Percentiles rank a stretch among this genome's conserved stretches.
phyloP scores from a whole-genome alignment of 495 filamentous ascomycete species.

The Viridothelium virens region DNA sequence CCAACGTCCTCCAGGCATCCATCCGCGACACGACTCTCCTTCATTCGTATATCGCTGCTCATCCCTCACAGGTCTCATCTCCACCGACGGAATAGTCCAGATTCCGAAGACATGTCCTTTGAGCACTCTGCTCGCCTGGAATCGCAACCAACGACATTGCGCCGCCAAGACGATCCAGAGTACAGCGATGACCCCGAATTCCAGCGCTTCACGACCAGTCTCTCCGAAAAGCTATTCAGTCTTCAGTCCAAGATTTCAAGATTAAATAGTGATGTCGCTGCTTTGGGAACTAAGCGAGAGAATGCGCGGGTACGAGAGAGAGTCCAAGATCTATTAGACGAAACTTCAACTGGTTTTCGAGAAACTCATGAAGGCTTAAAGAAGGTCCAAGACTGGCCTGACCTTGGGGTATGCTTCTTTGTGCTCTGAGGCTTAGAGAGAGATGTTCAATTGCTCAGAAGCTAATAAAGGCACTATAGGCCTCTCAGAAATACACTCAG shows the following conservation, averaged over 20 bases:
- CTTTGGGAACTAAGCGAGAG: conserved; percentile 83
- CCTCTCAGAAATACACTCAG: conserved; percentile 87
- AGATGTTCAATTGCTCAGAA: not conserved
- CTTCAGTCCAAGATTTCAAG: conserved; percentile 80
- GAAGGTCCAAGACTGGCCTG: conserved; percentile 83
- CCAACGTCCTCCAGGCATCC: conserved; percentile 8
- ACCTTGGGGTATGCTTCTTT: conserved; percentile 65
- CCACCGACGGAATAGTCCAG: not conserved
- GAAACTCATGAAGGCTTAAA: conserved; percentile 88
- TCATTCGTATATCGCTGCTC: conserved; percentile 14
- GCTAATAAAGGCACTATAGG: conserved; percentile 44
- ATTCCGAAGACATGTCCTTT: conserved; percentile 66
- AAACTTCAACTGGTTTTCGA: conserved; percentile 80
- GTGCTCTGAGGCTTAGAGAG: not conserved
- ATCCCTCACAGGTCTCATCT: conserved; percentile 25
- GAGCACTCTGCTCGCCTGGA: conserved; percentile 77
- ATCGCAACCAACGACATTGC: conserved; percentile 63
- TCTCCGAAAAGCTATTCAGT: conserved; percentile 78
- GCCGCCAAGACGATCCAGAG: conserved; percentile 61
- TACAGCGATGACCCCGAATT: conserved; percentile 90
- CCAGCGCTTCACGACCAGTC: conserved; percentile 64
- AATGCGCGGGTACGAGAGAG: conserved; percentile 85
- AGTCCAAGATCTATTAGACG: conserved; percentile 75
- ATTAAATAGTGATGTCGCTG: conserved; percentile 68
- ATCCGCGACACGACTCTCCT: conserved; percentile 9